These are phyloP conservation scores for Biscutella laevigata DNA, from an alignment of 441 rosid genomes.

Conservation along the genomic window DNA sequence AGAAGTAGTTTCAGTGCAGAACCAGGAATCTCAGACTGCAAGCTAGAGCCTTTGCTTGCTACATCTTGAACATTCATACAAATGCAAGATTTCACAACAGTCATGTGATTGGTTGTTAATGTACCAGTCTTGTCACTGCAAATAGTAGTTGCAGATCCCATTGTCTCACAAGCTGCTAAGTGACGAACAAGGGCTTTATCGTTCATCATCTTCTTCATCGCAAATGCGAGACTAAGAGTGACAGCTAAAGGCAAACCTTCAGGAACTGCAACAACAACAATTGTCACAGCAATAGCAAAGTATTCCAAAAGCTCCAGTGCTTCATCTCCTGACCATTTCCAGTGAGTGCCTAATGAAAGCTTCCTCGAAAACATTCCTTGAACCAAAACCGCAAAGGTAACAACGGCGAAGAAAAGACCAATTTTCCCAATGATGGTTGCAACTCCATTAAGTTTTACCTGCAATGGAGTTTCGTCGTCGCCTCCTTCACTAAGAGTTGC, in stretches of 20 bases:
- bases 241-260: conserved; percentile 65
- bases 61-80: conserved; percentile 46
- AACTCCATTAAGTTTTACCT: conserved; percentile 61
- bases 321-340: conserved; percentile 52
- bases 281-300: conserved; percentile 60
- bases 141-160: conserved; percentile 58
- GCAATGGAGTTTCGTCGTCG: no score
- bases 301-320: conserved; percentile 42
- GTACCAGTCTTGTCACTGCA: conserved; percentile 68
- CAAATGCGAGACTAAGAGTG: conserved; percentile 62
- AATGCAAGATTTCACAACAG: conserved; percentile 56
- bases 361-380: conserved; percentile 41
- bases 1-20: conserved; percentile 41
- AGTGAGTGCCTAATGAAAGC: conserved; percentile 33
- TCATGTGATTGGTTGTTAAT: conserved; percentile 59
- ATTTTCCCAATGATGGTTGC: conserved; percentile 59
- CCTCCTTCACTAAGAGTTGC: conserved; percentile 61
- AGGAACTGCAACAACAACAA: conserved; percentile 66
- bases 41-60: conserved; percentile 28
- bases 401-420: conserved; percentile 49
- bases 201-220: conserved; percentile 72
- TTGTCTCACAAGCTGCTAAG: conserved; percentile 62
- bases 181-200: conserved; percentile 61
- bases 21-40: conserved; percentile 46
- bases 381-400: conserved; percentile 51